Evolutionary conservation across 1,284 basidiomycete genomes (phyloP).

Genomic region (Porodaedalea pini): DNA sequence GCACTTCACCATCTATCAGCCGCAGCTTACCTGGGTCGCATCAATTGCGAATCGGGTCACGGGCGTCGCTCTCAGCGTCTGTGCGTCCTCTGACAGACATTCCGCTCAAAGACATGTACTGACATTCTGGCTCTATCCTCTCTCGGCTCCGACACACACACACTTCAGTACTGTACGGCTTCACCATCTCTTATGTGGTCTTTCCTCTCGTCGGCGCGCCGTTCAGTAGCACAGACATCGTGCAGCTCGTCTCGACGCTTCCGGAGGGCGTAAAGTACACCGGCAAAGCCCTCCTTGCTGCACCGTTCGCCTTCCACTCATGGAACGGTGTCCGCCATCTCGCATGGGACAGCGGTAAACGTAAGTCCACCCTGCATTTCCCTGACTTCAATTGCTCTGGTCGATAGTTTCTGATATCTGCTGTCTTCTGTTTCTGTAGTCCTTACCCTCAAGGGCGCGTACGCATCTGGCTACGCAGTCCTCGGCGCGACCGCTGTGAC

Average conservation of each 20-base stretch:
- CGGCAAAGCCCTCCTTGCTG: conserved; percentile 74
- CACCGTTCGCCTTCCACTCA: conserved; percentile 87
- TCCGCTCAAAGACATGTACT: conserved; percentile 8
- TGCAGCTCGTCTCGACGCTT: conserved; percentile 67
- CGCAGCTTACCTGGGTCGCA: conserved; percentile 85
- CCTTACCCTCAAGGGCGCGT: conserved; percentile 75
- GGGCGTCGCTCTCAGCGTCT: conserved; percentile 73
- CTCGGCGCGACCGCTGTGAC: conserved; percentile 76
- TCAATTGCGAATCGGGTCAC: conserved; percentile 88
- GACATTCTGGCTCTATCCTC: background rate
- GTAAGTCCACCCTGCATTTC: conserved; percentile 60
- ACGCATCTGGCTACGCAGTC: conserved; percentile 78
- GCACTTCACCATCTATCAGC: conserved; percentile 96
- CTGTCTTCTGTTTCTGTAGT: conserved; percentile 55
- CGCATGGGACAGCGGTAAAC: conserved; percentile 86
- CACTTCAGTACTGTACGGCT: conserved; percentile 84
- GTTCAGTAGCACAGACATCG: conserved; percentile 75
- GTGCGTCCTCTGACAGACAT: conserved; percentile 45
- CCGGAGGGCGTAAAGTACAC: conserved; percentile 73
- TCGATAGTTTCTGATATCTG: conserved; percentile 11
- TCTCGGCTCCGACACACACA: no score
- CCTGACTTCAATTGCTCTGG: conserved; percentile 2
- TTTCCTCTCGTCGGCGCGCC: conserved; percentile 63
- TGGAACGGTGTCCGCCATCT: conserved; percentile 92
- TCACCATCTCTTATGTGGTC: conserved; percentile 83